Base-by-base conservation (phyloP, 768 basidiomycete species). In the Lyophyllum semitale region DNA sequence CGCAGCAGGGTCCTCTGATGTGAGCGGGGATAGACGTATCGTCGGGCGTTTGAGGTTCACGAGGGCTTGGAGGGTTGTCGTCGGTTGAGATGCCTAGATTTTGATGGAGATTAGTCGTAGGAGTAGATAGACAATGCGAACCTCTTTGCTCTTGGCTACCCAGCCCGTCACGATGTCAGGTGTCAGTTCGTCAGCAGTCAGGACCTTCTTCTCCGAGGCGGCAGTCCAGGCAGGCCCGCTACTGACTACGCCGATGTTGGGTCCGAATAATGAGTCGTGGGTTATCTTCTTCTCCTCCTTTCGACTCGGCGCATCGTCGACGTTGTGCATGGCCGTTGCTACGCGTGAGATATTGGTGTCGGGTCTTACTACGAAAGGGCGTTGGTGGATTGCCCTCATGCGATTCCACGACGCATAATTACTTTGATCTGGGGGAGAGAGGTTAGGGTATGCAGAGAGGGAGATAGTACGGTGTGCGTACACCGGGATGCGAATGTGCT, bases 1-100 rank as follows among this genome's bases (percentile, higher is more conserved):
- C 33, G 79, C 68, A 35, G 77, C 68, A 30, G 74, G 54, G 15
- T 80, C 79, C 25, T 84, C 81, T 32, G 77, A 74, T 2, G 78
- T 63, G 18, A 90, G 75, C 0, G 88, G 92, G 8, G 85, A 86
- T 3, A 95, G 82, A 12, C 88, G 83, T 30, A 98, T 79, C 1
- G 92, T 87, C 1, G 95, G 95, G 4, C 95, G 84, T 67, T 95
- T 96, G 62, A 97, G 84, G 67, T 97, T 98, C 59, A 97, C 94
- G 30, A 95, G 80, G 0, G 95, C 95, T 73, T 97, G 95, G 0
- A 98, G 78, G 2, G 95, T 96, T 0, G 95, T 98, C 0, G 95
- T 96, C 0, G 94, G 85, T 64, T 93, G 89, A 9, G 86, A 81
- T 27, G 84, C 69, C 91, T 93, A 60, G 18, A 52, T 33, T 47